phyloP scores from a whole-genome alignment of 352 stramenopile genomes.

The Phytophthora fragariaefolia region DNA sequence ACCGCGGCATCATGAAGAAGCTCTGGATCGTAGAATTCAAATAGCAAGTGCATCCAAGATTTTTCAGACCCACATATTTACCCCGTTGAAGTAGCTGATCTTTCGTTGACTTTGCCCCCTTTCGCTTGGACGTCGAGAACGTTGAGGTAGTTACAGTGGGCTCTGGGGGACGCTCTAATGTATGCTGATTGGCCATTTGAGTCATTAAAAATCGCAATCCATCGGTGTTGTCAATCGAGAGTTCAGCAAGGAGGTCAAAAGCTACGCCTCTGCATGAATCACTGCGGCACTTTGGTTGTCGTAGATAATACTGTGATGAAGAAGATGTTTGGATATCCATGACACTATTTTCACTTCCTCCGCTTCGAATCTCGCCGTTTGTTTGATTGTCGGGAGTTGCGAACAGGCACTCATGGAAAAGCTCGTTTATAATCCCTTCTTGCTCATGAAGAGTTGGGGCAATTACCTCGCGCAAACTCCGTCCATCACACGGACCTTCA shows the following conservation, averaged over 20 bases:
- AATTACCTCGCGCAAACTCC: constrained; percentile 61
- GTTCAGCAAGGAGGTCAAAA: constrained; percentile 78
- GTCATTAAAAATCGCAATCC: constrained; percentile 73
- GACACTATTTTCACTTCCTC: constrained; percentile 14
- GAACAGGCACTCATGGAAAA: constrained; percentile 79
- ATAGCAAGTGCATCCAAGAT: constrained; percentile 96
- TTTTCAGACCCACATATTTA: constrained; percentile 94
- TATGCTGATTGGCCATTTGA: constrained; percentile 79
- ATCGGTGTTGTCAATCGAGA: constrained; percentile 67
- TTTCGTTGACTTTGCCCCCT: constrained; percentile 50
- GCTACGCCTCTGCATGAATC: constrained; percentile 74
- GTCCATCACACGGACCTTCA: constrained; percentile 48
- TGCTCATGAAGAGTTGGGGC: constrained; percentile 53
- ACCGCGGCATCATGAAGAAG: constrained; percentile 95
- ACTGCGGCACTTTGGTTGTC: constrained; percentile 84
- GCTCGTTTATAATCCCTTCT: constrained; percentile 70
- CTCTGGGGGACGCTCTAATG: constrained; percentile 59
- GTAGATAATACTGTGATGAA: constrained; percentile 77
- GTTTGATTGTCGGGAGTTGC: constrained; percentile 48
- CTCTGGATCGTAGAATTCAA: constrained; percentile 95
- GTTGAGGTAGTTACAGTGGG: constrained; percentile 26
- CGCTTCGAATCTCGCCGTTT: constrained; percentile 24
- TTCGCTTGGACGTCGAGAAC: constrained; percentile 57
- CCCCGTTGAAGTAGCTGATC: constrained; percentile 59
- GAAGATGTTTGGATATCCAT: constrained; percentile 28